Percentiles rank a stretch among this genome's conserved stretches.
These are phyloP conservation scores for Diaporthe sp. DNA, from an alignment of 2,329 filamentous ascomycete genomes.

Conservation along the genomic window DNA sequence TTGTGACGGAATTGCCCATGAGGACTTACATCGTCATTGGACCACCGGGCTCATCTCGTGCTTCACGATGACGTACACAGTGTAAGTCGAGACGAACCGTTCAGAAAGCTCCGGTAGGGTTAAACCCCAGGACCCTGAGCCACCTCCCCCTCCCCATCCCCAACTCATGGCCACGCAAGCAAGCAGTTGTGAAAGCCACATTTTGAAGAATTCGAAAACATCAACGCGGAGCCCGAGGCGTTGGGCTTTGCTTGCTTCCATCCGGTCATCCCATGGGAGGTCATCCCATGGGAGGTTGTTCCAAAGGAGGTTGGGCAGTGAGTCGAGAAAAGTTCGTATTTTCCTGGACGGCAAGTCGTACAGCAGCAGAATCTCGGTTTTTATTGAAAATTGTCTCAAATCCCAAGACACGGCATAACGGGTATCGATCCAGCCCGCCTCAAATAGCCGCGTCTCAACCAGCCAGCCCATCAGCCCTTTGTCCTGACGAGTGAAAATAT, in stretches of 20 bases:
- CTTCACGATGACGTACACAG: conserved; percentile 25
- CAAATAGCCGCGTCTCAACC: background rate
- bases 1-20: conserved; percentile 14
- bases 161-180: too few species aligned
- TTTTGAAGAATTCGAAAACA: too few species aligned
- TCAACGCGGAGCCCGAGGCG: too few species aligned
- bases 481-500: too few species aligned
- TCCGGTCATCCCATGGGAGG: too few species aligned
- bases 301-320: too few species aligned
- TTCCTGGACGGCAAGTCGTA: background rate
- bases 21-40: conserved; percentile 3
- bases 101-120: background rate
- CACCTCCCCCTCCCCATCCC: background rate
- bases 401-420: background rate
- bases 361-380: background rate
- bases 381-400: background rate
- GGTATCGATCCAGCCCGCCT: background rate
- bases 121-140: background rate
- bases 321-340: too few species aligned
- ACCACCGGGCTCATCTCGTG: background rate
- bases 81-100: background rate
- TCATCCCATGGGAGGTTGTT: too few species aligned
- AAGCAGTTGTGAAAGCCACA: too few species aligned
- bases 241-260: too few species aligned
- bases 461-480: background rate